Base-by-base conservation (phyloP, 768 basidiomycete genomes). In the Rhodosporidiobolus sp. region DNA sequence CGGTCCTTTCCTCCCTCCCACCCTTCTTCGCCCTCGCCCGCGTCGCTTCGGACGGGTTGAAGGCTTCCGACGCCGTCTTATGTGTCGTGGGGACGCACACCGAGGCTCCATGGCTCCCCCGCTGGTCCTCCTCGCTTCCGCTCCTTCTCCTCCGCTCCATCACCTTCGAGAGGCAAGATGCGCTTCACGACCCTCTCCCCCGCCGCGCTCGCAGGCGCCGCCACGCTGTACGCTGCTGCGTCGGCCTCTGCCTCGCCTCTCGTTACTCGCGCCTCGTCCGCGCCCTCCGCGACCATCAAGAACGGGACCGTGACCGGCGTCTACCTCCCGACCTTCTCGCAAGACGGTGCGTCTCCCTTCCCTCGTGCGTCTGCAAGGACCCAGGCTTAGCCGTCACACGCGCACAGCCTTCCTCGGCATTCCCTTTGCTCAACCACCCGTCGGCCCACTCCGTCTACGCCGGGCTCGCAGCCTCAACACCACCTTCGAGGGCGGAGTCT, bases 331-430 rank as follows among this genome's bases (percentile, higher is more conserved):
- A 32, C 65, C 0, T 72, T 63, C 38, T 4, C 16, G 9, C 65
- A 67, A 34, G 70, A 72, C 14, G 70, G 57, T 58, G 11, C 9
- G 57, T 19, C 54, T 24, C n/a, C 34, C 10, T 8, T 20, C 34
- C 12, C 5, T 30, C 35, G 1, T 24, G 17, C 17, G 45, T 32
- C 60, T 24, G 1, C 30, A 16, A 16, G 0, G 12, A 7, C 24
- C 26, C 48, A 7, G 1, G 16, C 35, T 19, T 28, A 20, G 24
- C 32, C 30, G 10, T 5, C 52, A 16, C 11, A 16, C 5, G 1
- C 35, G 19, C 84, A 87, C 17, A 75, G 83, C 77, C 7, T 89
- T 87, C 84, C 82, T 88, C 20, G 88, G 87, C 5, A 84, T 89
- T 46, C 88, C 85, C 1, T 89, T 82, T 67, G 88, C 86, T 8